phyloP scores from a whole-genome alignment of 768 basidiomycete genomes.

The Lentinula edodes region DNA sequence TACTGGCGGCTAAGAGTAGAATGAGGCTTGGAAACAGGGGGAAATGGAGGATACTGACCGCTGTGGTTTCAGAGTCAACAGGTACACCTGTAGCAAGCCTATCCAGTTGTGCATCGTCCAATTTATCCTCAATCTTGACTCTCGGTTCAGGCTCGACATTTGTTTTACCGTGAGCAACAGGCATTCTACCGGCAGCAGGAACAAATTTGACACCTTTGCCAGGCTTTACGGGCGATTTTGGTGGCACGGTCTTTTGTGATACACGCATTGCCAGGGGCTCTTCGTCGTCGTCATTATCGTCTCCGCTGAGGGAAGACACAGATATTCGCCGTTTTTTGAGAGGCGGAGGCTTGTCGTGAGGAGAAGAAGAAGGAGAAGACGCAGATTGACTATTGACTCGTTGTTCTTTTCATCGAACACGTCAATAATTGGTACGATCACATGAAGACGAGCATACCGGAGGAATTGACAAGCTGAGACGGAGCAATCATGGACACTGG shows the following conservation, averaged over 20 bases:
- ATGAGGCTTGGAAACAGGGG: conserved; percentile 7
- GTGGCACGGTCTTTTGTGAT: conserved; percentile 16
- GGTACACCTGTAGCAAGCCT: conserved; percentile 79
- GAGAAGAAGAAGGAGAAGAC: conserved; percentile 45
- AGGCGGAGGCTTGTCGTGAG: conserved; percentile 44
- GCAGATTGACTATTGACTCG: conserved; percentile 25
- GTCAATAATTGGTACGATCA: conserved; percentile 16
- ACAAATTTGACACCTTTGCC: conserved; percentile 39
- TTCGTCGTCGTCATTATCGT: conserved; percentile 48
- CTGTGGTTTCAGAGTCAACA: conserved; percentile 53
- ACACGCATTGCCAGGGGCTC: conserved; percentile 54
- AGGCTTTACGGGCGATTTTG: conserved; percentile 9
- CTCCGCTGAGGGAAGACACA: conserved; percentile 47
- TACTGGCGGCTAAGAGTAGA: conserved; percentile 35
- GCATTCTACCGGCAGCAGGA: not conserved
- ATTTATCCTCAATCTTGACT: conserved; percentile 72
- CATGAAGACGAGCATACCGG: conserved; percentile 34
- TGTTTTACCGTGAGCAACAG: conserved; percentile 39
- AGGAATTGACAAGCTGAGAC: conserved; percentile 39
- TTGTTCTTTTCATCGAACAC: conserved; percentile 9
- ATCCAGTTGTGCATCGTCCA: conserved; percentile 73
- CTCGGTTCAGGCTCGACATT: conserved; percentile 45
- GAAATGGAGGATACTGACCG: conserved; percentile 30
- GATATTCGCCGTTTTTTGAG: conserved; percentile 51
- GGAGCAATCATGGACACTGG: conserved; percentile 47